These are phyloP conservation scores for Cyclocybe cylindracea DNA, from an alignment of 768 basidiomycete species.

Conservation along the genomic window DNA sequence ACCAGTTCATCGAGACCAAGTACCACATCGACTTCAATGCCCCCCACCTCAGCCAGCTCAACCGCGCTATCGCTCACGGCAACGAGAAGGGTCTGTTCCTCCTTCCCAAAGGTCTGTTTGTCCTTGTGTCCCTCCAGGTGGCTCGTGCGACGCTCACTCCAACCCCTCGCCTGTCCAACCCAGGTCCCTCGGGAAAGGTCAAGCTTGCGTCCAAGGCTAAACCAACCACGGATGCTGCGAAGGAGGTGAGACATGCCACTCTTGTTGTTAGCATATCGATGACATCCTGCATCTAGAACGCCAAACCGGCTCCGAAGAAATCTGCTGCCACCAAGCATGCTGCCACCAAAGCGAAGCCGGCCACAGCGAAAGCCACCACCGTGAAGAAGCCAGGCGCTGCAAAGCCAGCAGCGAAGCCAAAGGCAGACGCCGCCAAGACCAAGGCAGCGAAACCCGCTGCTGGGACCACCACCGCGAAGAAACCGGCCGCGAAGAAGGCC, in stretches of 20 bases:
- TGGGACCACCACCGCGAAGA: conserved; percentile 20
- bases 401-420: no score
- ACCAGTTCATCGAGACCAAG: conserved; percentile 77
- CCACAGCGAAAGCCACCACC: conserved; percentile 13
- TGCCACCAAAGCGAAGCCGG: conserved; percentile 19
- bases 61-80: conserved; percentile 70
- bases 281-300: conserved; percentile 30
- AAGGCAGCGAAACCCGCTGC: conserved; percentile 11
- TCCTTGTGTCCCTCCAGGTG: background rate
- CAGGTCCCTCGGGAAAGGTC: conserved; percentile 42
- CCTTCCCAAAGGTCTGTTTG: conserved; percentile 47
- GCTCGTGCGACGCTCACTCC: background rate
- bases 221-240: conserved; percentile 49
- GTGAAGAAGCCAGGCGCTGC: conserved; percentile 26
- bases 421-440: conserved; percentile 22
- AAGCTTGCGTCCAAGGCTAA: conserved; percentile 68
- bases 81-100: conserved; percentile 49
- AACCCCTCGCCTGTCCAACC: conserved; percentile 4
- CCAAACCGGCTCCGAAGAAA: conserved; percentile 47
- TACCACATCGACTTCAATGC: conserved; percentile 80
- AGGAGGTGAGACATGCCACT: conserved; percentile 39
- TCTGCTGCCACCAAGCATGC: conserved; percentile 7
- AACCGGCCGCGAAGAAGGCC: conserved; percentile 21
- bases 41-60: conserved; percentile 71
- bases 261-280: conserved; percentile 6